A percentile compares a stretch with the other conserved stretches of the same genome.
phyloP scores from a whole-genome alignment of 2,329 filamentous ascomycete species.

The Drechslera avenae region DNA sequence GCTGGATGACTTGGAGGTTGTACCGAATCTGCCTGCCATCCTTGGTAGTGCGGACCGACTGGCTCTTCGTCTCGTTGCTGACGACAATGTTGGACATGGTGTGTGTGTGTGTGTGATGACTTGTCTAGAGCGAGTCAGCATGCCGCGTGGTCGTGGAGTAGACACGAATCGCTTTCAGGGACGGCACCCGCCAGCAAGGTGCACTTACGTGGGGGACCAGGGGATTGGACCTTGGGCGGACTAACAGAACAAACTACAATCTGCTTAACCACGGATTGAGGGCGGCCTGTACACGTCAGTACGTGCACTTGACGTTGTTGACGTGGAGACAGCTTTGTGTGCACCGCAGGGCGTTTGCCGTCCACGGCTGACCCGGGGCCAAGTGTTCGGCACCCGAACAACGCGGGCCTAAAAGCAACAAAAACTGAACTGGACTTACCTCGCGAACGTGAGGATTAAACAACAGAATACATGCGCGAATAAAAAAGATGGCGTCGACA shows the following conservation, averaged over 20 bases:
- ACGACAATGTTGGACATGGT: constrained; percentile 54
- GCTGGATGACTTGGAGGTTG: constrained; percentile 83
- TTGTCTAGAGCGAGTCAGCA: constrained; percentile 20
- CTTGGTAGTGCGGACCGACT: constrained; percentile 66
- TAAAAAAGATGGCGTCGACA: not conserved
- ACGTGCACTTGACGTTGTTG: constrained; percentile 9
- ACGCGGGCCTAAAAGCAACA: constrained; percentile 1
- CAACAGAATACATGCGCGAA: not conserved
- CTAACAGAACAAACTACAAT: constrained; percentile 13
- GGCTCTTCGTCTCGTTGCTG: constrained; percentile 62
- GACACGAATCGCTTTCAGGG: constrained; percentile 12
- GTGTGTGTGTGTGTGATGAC: constrained; percentile 16
- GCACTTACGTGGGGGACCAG: constrained; percentile 16
- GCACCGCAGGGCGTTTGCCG: constrained; percentile 17
- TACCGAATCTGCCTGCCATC: constrained; percentile 82
- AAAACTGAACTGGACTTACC: constrained; percentile 17
- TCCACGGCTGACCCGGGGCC: constrained; percentile 20
- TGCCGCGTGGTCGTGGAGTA: constrained; percentile 15
- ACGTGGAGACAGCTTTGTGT: constrained; percentile 12
- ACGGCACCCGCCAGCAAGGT: constrained; percentile 18
- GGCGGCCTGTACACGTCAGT: constrained; percentile 16
- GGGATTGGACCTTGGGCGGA: constrained; percentile 1
- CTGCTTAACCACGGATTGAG: constrained; percentile 23
- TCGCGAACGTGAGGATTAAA: not conserved
- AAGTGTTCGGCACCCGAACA: constrained; percentile 17